A percentile compares a stretch with the other conserved stretches of the same genome.
phyloP scores from a whole-genome alignment of 345 rosid species.

The Populus euphratica region DNA sequence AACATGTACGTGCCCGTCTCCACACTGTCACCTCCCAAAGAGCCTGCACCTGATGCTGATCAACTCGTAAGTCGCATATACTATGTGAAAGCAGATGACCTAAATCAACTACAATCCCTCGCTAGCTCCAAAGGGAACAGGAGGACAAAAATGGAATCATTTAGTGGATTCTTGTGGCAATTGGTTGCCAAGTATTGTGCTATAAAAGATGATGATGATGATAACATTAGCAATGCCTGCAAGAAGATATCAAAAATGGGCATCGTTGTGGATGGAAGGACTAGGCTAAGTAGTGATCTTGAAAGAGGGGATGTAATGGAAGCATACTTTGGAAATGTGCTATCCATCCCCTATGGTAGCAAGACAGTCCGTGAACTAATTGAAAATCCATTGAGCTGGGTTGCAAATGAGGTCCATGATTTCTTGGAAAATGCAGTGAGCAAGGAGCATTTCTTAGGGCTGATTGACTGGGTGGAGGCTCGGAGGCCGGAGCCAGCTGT shows the following conservation, averaged over 20 bases:
- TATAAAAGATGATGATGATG: not conserved
- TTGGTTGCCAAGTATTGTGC: constrained; percentile 39
- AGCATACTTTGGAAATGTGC: constrained; percentile 61
- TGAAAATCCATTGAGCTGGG: constrained; percentile 48
- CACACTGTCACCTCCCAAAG: constrained; percentile 42
- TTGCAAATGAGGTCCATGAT: constrained; percentile 51
- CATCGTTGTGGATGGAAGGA: constrained; percentile 68
- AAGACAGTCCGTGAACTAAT: constrained; percentile 32
- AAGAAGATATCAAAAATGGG: constrained; percentile 44
- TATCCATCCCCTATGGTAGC: constrained; percentile 57
- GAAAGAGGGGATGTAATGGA: constrained; percentile 16
- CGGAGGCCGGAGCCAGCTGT: constrained; percentile 48
- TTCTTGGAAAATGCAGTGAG: constrained; percentile 38
- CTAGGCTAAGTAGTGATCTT: constrained; percentile 25
- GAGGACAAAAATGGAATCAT: constrained; percentile 60
- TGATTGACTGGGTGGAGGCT: constrained; percentile 79
- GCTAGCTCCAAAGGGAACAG: constrained; percentile 33
- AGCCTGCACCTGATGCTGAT: constrained; percentile 5
- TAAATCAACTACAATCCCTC: constrained; percentile 37
- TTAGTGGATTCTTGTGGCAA: constrained; percentile 72
- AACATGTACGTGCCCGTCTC: constrained; percentile 51
- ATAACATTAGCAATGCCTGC: not conserved
- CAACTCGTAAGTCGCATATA: constrained; percentile 54
- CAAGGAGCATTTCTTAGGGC: constrained; percentile 60
- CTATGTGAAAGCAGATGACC: constrained; percentile 34